Evolutionary conservation across 352 stramenopile species (phyloP), one percentile per base, ranked within the genome.

Genomic region (Phytophthora hibernalis): DNA sequence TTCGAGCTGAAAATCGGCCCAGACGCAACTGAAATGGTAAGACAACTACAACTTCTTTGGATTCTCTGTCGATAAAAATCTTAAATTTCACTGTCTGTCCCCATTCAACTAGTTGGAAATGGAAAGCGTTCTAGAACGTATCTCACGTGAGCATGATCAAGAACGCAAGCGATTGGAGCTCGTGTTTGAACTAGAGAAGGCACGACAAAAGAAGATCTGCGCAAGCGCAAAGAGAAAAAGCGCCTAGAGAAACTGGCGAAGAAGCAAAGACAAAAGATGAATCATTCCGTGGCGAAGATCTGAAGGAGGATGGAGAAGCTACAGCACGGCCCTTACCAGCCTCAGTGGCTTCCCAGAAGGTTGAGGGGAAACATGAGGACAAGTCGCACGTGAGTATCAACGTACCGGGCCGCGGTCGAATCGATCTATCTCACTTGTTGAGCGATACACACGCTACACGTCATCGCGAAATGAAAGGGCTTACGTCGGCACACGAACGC

Each of bases 151-250:
- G 43, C 83, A 92, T 40, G 76, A 89, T 24, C 77, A 90, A 26
- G 83, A 92, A 42, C 76, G 82, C 4, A 80, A 81, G 49, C 60
- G 81, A 0, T 54, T 92, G 13, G 82, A 92, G 35, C 61, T 92
- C 9, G 69, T 90, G 1, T 87, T 90, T 43, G 70, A 90, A 35
- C 43, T 92, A 3, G 83, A 90, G 35, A 90, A 90, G 53, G 81
- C 83, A 7, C 77, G 76, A 0, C 83, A 90, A 54, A 90, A 40
- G 80, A 92, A 47, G 83, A 89, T 7, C 35, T 90, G 8, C 69
- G 78, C 11, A 86, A 85, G 54, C 76, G 83, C 8, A 92, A 90
- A 53, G 83, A 92, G 48, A 89, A 84, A 53, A 86, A 80, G 51
- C 76, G 81, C 11, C 64, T 68, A 28, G 81, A 89, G 30, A 81